phyloP scores from a whole-genome alignment of 2,329 filamentous ascomycete genomes.

The Hymenoscyphus occultus region DNA sequence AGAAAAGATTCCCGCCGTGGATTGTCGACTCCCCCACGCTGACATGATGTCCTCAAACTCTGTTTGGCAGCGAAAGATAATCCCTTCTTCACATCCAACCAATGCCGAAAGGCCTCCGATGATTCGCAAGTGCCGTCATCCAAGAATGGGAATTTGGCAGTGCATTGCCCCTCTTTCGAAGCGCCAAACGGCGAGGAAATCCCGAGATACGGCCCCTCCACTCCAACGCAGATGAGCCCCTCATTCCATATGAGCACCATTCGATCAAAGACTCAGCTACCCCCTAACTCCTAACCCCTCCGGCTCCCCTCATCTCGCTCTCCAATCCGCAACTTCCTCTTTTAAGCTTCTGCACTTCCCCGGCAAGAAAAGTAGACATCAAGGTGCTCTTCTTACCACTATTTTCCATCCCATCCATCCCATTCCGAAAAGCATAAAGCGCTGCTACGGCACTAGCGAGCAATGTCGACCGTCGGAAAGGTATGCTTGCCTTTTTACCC shows the following conservation, averaged over 20 bases:
- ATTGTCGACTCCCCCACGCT: not conserved
- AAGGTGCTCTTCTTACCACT: conserved; percentile 8
- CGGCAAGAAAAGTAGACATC: conserved; percentile 3
- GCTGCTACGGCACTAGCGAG: not conserved
- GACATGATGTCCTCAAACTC: not conserved
- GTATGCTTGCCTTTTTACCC: conserved; percentile 6
- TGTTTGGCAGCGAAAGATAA: not conserved
- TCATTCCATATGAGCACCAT: not conserved
- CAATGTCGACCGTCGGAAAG: conserved; percentile 14
- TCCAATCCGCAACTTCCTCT: not conserved
- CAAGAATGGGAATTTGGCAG: not conserved
- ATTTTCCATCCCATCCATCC: not conserved
- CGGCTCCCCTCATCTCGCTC: not conserved
- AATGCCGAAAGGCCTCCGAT: not conserved
- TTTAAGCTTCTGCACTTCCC: not conserved
- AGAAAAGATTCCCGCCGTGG: not conserved
- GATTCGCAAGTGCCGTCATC: not conserved
- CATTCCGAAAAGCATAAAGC: not conserved
- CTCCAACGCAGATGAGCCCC: not conserved
- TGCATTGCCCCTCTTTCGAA: not conserved
- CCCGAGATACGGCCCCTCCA: not conserved
- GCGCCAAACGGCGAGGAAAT: not conserved
- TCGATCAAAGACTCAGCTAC: not conserved
- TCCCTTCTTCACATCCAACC: not conserved
- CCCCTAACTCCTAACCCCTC: not conserved